Evolutionary conservation across 2,329 filamentous ascomycete genomes (phyloP).

Genomic region (Paramyrothecium roridum): DNA sequence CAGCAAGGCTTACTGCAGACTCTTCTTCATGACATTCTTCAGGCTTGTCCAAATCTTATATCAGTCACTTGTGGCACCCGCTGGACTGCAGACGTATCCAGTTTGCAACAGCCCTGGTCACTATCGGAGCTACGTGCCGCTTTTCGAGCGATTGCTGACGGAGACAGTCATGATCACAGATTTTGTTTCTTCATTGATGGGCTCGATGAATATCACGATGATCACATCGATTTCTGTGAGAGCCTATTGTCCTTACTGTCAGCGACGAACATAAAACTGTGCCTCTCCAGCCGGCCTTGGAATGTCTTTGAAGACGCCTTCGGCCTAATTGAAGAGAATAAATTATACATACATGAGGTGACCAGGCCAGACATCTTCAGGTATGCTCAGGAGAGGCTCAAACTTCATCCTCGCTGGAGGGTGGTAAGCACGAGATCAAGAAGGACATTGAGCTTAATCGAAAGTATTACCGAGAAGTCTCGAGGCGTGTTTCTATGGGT

Average conservation of each 20-base stretch:
- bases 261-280: constrained; percentile 3
- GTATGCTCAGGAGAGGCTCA: background rate
- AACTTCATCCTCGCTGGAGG: background rate
- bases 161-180: background rate
- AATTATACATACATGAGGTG: background rate
- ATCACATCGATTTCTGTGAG: constrained; percentile 2
- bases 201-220: constrained; percentile 4
- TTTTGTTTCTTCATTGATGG: background rate
- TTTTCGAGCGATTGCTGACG: background rate
- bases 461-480: background rate
- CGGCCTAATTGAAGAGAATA: background rate
- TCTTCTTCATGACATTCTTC: background rate
- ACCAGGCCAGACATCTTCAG: background rate
- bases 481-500: background rate
- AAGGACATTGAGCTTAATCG: background rate
- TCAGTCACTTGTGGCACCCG: background rate
- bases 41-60: background rate
- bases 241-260: background rate
- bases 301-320: constrained; percentile 2
- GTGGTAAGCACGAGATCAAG: background rate
- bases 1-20: constrained; percentile 4
- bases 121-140: background rate
- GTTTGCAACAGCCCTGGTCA: background rate
- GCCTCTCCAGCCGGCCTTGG: constrained; percentile 6
- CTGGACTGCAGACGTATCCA: too few species aligned